phyloP scores from a whole-genome alignment of 208 protist genomes.

The Leishmania tarentolae region DNA sequence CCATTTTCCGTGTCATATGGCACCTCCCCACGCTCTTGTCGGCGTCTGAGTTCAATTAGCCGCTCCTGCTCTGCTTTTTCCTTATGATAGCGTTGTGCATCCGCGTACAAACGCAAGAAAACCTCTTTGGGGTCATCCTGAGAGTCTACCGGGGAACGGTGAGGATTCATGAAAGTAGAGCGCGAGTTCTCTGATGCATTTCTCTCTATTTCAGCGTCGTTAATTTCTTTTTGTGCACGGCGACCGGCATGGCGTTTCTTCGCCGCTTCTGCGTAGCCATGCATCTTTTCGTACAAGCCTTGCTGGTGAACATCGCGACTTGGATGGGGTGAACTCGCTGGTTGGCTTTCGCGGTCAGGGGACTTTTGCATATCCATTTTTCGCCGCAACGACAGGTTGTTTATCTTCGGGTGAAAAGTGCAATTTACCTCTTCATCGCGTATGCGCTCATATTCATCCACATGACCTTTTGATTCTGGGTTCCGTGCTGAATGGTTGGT shows the following conservation, averaged over 20 bases:
- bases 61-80: slow-evolving; percentile 39
- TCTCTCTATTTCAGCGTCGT: slow-evolving; percentile 9
- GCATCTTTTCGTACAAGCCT: slow-evolving; percentile 15
- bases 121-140: slow-evolving; percentile 22
- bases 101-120: slow-evolving; percentile 61
- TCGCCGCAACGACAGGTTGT: slow-evolving; percentile 9
- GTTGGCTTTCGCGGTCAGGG: slow-evolving; percentile 1
- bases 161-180: background rate
- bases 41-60: slow-evolving; percentile 28
- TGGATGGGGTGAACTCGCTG: background rate
- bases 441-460: slow-evolving; percentile 10
- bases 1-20: slow-evolving; percentile 15
- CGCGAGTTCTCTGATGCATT: slow-evolving; percentile 9
- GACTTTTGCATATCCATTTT: background rate
- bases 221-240: background rate
- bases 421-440: slow-evolving; percentile 41
- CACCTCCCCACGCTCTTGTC: slow-evolving; percentile 28
- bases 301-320: slow-evolving; percentile 21
- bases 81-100: slow-evolving; percentile 55
- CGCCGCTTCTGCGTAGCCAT: slow-evolving; percentile 22
- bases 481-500: background rate
- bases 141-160: background rate
- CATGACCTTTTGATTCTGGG: background rate
- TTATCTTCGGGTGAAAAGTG: slow-evolving; percentile 46
- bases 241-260: slow-evolving; percentile 6